Conservation (phyloP, 148 eudicot genomes). For the Spergularia marina region DNA sequence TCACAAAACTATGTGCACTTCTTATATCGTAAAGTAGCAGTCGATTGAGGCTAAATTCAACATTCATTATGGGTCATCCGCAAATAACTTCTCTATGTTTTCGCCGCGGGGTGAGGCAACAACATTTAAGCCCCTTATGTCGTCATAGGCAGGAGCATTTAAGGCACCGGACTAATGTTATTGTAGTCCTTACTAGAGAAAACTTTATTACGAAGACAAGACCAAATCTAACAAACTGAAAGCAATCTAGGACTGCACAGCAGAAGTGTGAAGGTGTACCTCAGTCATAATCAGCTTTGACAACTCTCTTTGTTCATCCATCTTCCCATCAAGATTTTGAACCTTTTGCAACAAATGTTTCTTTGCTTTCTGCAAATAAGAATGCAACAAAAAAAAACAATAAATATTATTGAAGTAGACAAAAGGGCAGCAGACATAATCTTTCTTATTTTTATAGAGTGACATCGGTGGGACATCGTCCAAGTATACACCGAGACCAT, state of each 20-base stretch:
- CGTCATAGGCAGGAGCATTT: no score
- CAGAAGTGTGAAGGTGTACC: slow-evolving; percentile 31
- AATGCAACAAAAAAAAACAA: not conserved
- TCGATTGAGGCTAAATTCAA: no score
- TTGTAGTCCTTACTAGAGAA: not conserved
- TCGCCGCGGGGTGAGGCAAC: no score
- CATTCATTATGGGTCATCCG: no score
- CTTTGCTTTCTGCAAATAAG: slow-evolving; percentile 62
- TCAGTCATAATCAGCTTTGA: slow-evolving; percentile 60
- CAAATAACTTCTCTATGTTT: no score
- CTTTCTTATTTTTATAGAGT: not conserved
- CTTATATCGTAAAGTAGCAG: no score
- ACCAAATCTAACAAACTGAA: not conserved
- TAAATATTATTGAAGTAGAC: slow-evolving; percentile 5
- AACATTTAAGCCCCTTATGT: no score
- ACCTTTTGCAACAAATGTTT: slow-evolving; percentile 78
- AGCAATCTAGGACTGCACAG: not conserved
- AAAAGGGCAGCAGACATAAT: slow-evolving; percentile 6
- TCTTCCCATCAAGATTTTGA: slow-evolving; percentile 75
- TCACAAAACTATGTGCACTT: no score
- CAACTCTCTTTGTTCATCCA: slow-evolving; percentile 73
- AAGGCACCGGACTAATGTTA: no score
- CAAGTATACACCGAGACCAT: not conserved
- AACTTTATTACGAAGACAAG: not conserved
- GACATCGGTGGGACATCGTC: not conserved